Percentiles rank a stretch among this genome's conserved stretches.
These are phyloP conservation scores for Diaporthe ilicicola DNA, from an alignment of 2,329 filamentous ascomycete genomes.

Conservation along the genomic window DNA sequence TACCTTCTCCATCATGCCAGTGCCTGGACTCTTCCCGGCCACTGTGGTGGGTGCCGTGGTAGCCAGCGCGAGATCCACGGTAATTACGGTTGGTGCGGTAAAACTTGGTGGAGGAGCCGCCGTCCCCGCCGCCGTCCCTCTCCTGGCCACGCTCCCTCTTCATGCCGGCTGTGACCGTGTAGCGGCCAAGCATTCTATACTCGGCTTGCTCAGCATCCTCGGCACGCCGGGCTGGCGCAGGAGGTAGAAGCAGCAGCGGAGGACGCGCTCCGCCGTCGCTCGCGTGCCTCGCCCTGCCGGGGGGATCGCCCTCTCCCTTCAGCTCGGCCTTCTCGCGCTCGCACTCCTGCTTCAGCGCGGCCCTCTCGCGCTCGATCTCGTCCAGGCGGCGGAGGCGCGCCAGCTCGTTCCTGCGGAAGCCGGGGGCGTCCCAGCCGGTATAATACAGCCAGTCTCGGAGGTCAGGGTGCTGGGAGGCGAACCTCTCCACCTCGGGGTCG, in stretches of 20 bases:
- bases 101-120: neutral
- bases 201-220: neutral
- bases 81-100: neutral
- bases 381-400: conserved; percentile 8
- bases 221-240: neutral
- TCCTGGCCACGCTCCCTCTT: neutral
- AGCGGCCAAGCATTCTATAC: neutral
- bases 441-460: conserved; percentile 20
- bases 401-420: conserved; percentile 2
- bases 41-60: neutral
- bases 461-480: neutral
- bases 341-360: neutral
- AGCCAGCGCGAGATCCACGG: neutral
- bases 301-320: neutral
- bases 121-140: neutral
- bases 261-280: too few relatives aligned
- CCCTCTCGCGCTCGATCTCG: conserved; percentile 5
- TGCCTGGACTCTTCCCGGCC: neutral
- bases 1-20: neutral
- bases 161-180: neutral
- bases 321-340: neutral
- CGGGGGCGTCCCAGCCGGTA: neutral
- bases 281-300: neutral
- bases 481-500: neutral
- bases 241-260: neutral